phyloP scores from a whole-genome alignment of 148 eudicot genomes.

The Rhododendron vialii region DNA sequence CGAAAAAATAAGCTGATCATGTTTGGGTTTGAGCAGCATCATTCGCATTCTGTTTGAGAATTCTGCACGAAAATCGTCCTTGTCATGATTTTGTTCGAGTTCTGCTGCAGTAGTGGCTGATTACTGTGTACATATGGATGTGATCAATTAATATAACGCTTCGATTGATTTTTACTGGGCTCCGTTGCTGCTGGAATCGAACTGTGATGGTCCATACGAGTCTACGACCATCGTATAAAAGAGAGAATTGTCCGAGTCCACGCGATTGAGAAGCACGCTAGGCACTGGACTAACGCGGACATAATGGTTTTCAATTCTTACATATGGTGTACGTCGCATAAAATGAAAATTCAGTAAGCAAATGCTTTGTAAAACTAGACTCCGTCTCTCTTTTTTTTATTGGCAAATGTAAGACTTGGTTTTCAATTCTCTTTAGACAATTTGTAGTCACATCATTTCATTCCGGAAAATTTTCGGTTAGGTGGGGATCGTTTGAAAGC shows the following conservation, averaged over 20 bases:
- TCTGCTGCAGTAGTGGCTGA: not conserved
- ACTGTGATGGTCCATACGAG: constrained; percentile 16
- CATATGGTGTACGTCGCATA: constrained; percentile 25
- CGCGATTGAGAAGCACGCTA: constrained; percentile 16
- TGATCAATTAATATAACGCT: constrained; percentile 17
- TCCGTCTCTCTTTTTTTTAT: too few relatives aligned
- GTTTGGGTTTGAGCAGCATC: too few relatives aligned
- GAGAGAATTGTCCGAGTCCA: constrained; percentile 8
- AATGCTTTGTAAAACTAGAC: not conserved
- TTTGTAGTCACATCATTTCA: not conserved
- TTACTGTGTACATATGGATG: not conserved
- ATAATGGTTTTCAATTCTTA: constrained; percentile 17
- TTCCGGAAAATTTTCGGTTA: not conserved
- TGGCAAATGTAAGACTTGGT: too few relatives aligned
- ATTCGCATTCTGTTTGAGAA: too few relatives aligned
- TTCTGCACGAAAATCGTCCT: too few relatives aligned
- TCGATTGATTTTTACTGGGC: constrained; percentile 17
- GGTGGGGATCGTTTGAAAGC: constrained; percentile 29
- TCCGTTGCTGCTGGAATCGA: constrained; percentile 13
- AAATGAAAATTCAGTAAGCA: constrained; percentile 21
- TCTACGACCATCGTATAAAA: constrained; percentile 2
- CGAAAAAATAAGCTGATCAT: too few relatives aligned
- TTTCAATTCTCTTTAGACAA: not conserved
- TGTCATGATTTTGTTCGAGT: not conserved
- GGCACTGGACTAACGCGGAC: constrained; percentile 13